Base-by-base conservation (phyloP, 2,329 filamentous ascomycete species). In the Penicillium sp. region DNA sequence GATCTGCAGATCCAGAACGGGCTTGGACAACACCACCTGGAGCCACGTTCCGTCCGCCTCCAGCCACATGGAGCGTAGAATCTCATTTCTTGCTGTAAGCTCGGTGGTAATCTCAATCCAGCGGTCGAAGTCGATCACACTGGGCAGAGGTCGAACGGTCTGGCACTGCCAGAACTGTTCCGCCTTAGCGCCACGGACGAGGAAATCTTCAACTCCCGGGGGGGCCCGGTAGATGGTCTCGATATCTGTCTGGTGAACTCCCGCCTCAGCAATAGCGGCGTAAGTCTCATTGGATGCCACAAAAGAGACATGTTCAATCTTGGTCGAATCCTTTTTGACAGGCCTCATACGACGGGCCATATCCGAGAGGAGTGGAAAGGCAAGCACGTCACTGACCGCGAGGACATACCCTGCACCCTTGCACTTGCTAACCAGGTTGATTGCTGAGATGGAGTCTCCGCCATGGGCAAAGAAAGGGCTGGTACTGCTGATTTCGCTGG, bases 391-490 rank as follows among this genome's bases (percentile, higher is more conserved):
- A 36, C 47, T 54, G 26, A 56, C 54, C 37, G 47, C 38, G n/a
- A 58, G 41, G 24, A 39, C 36, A n/a, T 51, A 51, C 7, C 47
- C 49, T 4, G 38, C 33, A 25, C 39, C 45, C n/a, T 47, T 46
- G 39, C 36, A 32, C 25, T 41, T 38, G 27, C 45, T 55, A 29
- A 48, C 55, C 28, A 58, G 48, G 36, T 50, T 51, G 12, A 58
- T 48, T 5, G 53, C 55, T 7, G 51, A 36, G 38, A 58, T 56
- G 13, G 55, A 58, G 40, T 58, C 53, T 25, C 55, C 55, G 36
- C 55, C 55, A 38, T 38, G 24, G 8, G n/a, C 24, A 25, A 18
- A 35, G 33, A 35, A 35, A 9, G n/a, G 33, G n/a, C n/a, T n/a
- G 33, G 33, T 9, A 35, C 9, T 9, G 9, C n/a, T 9, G 33